Evolutionary conservation across 768 basidiomycete species (phyloP).

Genomic region (button mushroom (Agaricus bisporus)): DNA sequence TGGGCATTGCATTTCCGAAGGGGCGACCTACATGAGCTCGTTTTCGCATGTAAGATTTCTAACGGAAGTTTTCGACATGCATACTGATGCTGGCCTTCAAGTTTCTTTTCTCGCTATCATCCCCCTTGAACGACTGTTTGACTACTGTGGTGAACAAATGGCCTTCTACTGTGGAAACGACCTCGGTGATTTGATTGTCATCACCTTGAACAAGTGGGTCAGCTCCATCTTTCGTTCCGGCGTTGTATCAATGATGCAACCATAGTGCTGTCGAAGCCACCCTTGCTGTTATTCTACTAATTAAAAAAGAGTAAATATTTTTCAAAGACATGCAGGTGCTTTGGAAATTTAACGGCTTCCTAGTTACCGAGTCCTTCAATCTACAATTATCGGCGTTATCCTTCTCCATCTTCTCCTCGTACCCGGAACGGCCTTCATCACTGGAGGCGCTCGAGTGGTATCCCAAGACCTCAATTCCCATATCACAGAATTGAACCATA

Average conservation of each 20-base stretch:
- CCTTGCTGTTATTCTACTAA: conserved; percentile 61
- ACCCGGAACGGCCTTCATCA: conserved; percentile 66
- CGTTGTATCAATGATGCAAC: conserved; percentile 4
- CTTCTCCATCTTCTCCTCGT: conserved; percentile 69
- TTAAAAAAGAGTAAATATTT: conserved; percentile 58
- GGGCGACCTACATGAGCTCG: conserved; percentile 29
- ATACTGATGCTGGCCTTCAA: conserved; percentile 17
- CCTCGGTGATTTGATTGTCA: conserved; percentile 59
- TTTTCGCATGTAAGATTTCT: conserved; percentile 36
- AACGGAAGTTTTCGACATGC: neutral
- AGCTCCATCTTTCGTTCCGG: neutral
- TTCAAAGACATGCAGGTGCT: neutral
- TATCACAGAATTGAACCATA: conserved; percentile 60
- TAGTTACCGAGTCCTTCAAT: conserved; percentile 59
- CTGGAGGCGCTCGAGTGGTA: conserved; percentile 60
- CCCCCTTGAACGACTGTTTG: conserved; percentile 59
- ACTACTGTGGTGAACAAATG: conserved; percentile 56
- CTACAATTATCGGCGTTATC: conserved; percentile 67
- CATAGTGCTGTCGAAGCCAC: conserved; percentile 64
- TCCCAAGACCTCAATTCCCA: conserved; percentile 67
- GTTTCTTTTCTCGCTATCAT: conserved; percentile 64
- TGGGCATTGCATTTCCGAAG: conserved; percentile 50
- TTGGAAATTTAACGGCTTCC: neutral
- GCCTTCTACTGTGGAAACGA: conserved; percentile 53
- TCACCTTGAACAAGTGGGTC: conserved; percentile 61